Conservation (phyloP, 2,329 filamentous ascomycete genomes). For the Trichoderma sp. region DNA sequence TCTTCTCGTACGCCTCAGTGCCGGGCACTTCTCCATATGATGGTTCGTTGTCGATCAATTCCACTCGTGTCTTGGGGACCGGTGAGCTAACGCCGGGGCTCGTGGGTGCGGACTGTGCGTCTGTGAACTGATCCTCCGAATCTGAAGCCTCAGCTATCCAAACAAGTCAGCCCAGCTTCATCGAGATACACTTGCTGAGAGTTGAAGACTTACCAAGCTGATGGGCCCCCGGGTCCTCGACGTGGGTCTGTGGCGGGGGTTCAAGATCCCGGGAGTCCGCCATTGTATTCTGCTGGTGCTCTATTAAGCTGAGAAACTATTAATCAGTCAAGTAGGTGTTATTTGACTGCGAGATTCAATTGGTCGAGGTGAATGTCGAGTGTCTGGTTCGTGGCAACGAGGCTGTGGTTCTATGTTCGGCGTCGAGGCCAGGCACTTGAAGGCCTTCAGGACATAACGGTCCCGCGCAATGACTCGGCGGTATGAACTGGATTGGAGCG, state of each 20-base stretch:
- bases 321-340: not conserved
- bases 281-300: slow-evolving; percentile 32
- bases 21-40: slow-evolving; percentile 63
- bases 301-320: not conserved
- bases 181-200: not conserved
- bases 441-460: slow-evolving; percentile 20
- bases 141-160: slow-evolving; percentile 55
- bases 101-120: slow-evolving; percentile 58
- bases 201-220: slow-evolving; percentile 52
- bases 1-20: slow-evolving; percentile 58
- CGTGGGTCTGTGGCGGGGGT: slow-evolving; percentile 36
- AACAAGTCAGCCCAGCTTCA: slow-evolving; percentile 31
- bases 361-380: not conserved
- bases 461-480: not conserved
- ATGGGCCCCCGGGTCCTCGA: slow-evolving; percentile 60
- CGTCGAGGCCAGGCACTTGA: slow-evolving; percentile 10
- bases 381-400: not conserved
- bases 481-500: not conserved
- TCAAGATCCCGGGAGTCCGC: slow-evolving; percentile 36
- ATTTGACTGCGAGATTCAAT: not conserved
- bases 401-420: slow-evolving; percentile 1
- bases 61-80: slow-evolving; percentile 60
- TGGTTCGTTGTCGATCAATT: slow-evolving; percentile 55
- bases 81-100: slow-evolving; percentile 50
- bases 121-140: slow-evolving; percentile 70